Evolutionary conservation across 228 moss, liverwort and hornwort species (phyloP).

Genomic region (Sphagnum magellanicum): DNA sequence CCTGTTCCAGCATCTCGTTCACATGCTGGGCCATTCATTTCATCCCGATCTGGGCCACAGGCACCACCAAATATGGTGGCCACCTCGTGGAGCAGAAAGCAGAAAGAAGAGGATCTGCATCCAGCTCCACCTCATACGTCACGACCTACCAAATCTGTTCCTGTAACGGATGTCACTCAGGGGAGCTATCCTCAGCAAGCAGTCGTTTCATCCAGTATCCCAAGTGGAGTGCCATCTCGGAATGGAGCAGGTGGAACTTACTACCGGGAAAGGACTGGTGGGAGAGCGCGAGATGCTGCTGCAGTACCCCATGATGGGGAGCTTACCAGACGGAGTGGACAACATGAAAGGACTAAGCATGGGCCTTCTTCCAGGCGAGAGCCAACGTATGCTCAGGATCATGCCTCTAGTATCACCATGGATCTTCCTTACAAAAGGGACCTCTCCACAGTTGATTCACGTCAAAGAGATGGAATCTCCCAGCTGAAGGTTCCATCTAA

Average conservation of each 20-base stretch:
- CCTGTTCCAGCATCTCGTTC: conserved; percentile 58
- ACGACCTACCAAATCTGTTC: conserved; percentile 66
- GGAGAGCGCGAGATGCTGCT: conserved; percentile 34
- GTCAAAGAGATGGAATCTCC: conserved; percentile 41
- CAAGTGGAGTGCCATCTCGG: conserved; percentile 55
- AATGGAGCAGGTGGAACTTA: conserved; percentile 70
- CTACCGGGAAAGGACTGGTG: conserved; percentile 62
- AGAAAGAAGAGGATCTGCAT: conserved; percentile 81
- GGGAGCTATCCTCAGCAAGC: conserved; percentile 56
- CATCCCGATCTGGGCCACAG: conserved; percentile 90
- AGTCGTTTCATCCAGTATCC: conserved; percentile 56
- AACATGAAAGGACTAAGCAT: conserved; percentile 33
- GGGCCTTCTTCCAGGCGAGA: conserved; percentile 38
- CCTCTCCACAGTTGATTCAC: conserved; percentile 41
- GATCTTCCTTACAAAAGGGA: conserved; percentile 48
- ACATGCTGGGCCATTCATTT: conserved; percentile 55
- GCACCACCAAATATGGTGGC: conserved; percentile 54
- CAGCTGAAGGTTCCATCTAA: conserved; percentile 16
- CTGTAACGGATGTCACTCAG: conserved; percentile 77
- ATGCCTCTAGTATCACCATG: conserved; percentile 32
- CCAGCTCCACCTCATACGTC: conserved; percentile 64
- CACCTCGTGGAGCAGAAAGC: conserved; percentile 84
- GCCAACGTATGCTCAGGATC: conserved; percentile 35
- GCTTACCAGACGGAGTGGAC: conserved; percentile 32
- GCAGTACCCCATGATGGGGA: conserved; percentile 30